Conservation (phyloP, 2,329 filamentous ascomycete species). For the Fusarium chaquense region DNA sequence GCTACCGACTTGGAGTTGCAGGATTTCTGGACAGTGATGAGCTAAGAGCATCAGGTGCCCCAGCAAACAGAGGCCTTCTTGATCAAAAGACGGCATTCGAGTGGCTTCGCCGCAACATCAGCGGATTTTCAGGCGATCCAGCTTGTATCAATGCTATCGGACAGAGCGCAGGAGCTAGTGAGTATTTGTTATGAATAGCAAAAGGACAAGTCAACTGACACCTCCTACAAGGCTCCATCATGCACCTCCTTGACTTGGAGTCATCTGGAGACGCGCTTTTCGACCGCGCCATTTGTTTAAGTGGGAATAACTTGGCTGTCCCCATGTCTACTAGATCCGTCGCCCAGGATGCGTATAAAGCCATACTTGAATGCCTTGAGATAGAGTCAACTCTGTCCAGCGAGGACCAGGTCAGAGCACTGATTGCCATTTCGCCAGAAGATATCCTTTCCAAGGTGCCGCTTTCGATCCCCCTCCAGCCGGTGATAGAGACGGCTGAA, state of each 20-base stretch:
- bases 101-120: not conserved
- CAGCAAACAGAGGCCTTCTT: not conserved
- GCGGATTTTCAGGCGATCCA: not conserved
- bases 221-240: not conserved
- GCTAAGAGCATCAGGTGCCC: not conserved
- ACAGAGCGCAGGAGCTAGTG: slow-evolving; percentile 1
- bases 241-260: slow-evolving; percentile 1
- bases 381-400: not conserved
- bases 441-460: not conserved
- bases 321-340: not conserved
- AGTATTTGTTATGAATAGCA: not conserved
- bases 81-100: slow-evolving; percentile 6
- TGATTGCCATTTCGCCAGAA: not conserved
- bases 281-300: not conserved
- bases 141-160: not conserved
- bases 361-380: not conserved
- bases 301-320: slow-evolving; percentile 9
- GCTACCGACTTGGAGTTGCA: slow-evolving; percentile 1
- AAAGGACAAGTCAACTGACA: not conserved
- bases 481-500: not conserved
- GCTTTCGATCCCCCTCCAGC: not conserved
- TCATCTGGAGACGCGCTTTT: not conserved
- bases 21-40: not conserved
- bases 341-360: not conserved
- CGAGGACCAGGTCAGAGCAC: not conserved